Base-by-base conservation (phyloP, 495 filamentous ascomycete species). In the Penicillium ucsense region DNA sequence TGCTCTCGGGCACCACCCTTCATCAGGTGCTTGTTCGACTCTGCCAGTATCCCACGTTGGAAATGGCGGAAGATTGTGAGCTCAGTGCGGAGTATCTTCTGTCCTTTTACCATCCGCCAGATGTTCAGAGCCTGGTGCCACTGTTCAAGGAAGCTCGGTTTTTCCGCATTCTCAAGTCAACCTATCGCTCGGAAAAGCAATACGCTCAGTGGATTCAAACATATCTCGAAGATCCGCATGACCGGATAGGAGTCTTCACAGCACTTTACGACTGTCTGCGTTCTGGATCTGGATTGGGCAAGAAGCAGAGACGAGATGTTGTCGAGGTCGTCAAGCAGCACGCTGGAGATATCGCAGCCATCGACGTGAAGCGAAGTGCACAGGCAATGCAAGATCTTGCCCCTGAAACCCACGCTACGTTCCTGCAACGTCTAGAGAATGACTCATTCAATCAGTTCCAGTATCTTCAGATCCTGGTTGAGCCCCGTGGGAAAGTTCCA, bases 51-150 rank as follows among this genome's bases (percentile, higher is more conserved):
- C 88, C 92, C 2, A 80, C 78, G 5, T 70, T 74, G 34, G 89
- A 92, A 48, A 75, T 96, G 56, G 84, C 85, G 12, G 91, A 95
- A 39, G 92, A 97, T 63, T 94, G 91, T 48, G 89, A 98, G 68
- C 74, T 98, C 35, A 96, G 91, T 59, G 84, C 88, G 3, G 92
- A 98, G 63, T 97, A 97, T 65, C 72, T 98, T 9, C 75, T 98
- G 3, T 96, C 94, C 1, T 76, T 91, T 8, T 97, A 97, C 57
- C 88, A 89, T 42, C 92, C 94, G 4, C 81, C 91, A 8, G 85
- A 97, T 54, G 60, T 91, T 12, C 73, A 81, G 34, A 74, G 70
- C 30, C 67, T 96, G 55, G 80, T 97, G 8, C 82, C 86, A 2
- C 64, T 85, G 1, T 86, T 96, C 53, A 78, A 82, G 46, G 72